Conservation (phyloP, 257 asterid genomes). For the Plectranthus barbatus region DNA sequence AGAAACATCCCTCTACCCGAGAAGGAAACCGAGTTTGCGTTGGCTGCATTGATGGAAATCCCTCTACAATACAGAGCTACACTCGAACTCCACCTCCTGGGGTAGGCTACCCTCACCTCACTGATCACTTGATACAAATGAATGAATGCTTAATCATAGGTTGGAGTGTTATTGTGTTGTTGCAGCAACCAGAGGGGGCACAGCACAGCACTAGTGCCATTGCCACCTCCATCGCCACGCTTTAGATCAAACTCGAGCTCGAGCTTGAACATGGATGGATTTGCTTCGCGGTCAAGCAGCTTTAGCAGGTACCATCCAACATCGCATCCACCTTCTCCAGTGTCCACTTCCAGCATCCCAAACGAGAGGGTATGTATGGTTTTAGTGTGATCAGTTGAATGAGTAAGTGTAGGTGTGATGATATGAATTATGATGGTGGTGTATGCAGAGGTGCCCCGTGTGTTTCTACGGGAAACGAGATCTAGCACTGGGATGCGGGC, state of each 20-base stretch:
- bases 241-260: no score
- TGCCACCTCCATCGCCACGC: slow-evolving; percentile 41
- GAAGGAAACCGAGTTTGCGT: slow-evolving; percentile 77
- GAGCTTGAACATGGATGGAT: neutral
- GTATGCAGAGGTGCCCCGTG: slow-evolving; percentile 46
- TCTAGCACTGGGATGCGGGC: slow-evolving; percentile 47
- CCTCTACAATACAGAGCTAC: slow-evolving; percentile 86
- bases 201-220: slow-evolving; percentile 11
- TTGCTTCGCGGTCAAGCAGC: slow-evolving; percentile 12
- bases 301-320: slow-evolving; percentile 10
- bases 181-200: slow-evolving; percentile 30
- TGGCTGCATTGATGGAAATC: slow-evolving; percentile 81
- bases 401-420: neutral
- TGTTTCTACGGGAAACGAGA: slow-evolving; percentile 31
- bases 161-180: neutral
- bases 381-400: no score
- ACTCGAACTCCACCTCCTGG: slow-evolving; percentile 58
- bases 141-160: neutral
- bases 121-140: neutral
- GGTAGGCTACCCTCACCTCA: slow-evolving; percentile 26
- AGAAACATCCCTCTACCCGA: slow-evolving; percentile 51
- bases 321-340: slow-evolving; percentile 31
- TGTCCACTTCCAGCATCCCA: slow-evolving; percentile 17
- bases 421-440: no score
- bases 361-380: slow-evolving; percentile 15